Base-by-base conservation (phyloP, 1,284 basidiomycete species). In the Trametes sp. region DNA sequence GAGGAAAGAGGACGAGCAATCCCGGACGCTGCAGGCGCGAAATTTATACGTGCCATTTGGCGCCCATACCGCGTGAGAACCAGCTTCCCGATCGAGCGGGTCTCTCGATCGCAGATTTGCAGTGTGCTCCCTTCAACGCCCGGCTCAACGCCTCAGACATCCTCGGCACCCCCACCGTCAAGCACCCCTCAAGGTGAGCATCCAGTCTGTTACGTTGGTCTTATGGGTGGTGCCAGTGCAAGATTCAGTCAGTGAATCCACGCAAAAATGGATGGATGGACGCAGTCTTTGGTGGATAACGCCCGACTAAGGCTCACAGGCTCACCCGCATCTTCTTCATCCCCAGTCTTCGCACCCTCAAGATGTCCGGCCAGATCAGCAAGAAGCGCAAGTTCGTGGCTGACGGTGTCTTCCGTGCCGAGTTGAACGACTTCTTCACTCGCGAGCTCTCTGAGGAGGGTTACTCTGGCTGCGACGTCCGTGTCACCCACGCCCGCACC, bases 391-490 rank as follows among this genome's bases (percentile, higher is more conserved):
- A 95, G 90, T 98, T 98, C 77, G 94, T 98, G 76, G 96, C 96
- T 69, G 96, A 98, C 78, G 95, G 95, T 90, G 96, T 98, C 64
- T 98, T 98, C 89, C 95, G 95, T 78, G 96, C 96, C 74, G 96
- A 98, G 83, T 88, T 98, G 77, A 96, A 95, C 78, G 96, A 98
- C 81, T 98, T 98, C 87, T 98, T 96, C 85, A 98, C 94, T 69
- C 95, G 97, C 73, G 97, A 99, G 82, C 94, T 99, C 76, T 94
- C 97, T 64, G 97, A 98, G 83, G 98, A 99, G 83, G 98, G 98
- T 75, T 99, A 99, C 88, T 98, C 98, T 80, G 98, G 98, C 65
- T 99, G 98, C 80, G 98, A 99, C 84, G 98, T 99, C 81, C 96
- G 98, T 77, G 96, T 98, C 68, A 99, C 98, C 73, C 98, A 99